Evolutionary conservation across 2,329 filamentous ascomycete genomes (phyloP).

Genomic region (Ophiostoma quercus): DNA sequence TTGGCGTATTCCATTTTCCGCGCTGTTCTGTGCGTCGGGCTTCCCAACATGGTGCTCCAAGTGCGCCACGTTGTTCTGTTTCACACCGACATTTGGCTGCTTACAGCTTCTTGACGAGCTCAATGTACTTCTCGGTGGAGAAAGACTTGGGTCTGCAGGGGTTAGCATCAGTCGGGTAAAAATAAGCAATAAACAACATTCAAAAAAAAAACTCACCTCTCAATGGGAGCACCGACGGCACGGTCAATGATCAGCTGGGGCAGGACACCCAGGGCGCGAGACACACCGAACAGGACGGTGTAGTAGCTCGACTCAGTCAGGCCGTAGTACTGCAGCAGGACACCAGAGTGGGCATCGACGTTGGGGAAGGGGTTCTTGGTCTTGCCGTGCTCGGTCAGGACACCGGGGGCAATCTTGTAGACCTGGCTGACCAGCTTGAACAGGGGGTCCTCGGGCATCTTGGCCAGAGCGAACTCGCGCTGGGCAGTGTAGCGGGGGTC

Average conservation of each 20-base stretch:
- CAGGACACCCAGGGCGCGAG: constrained; percentile 94
- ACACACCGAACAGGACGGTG: constrained; percentile 99
- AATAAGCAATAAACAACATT: background rate
- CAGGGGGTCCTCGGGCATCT: constrained; percentile 83
- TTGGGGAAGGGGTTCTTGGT: constrained; percentile 99
- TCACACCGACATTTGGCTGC: constrained; percentile 25
- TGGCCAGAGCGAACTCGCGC: constrained; percentile 80
- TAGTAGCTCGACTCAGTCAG: constrained; percentile 99
- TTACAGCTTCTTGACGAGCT: constrained; percentile 91
- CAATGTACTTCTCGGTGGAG: constrained; percentile 93
- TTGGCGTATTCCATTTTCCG: background rate
- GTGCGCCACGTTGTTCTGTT: constrained; percentile 6
- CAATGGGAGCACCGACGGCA: constrained; percentile 91
- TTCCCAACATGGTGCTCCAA: constrained; percentile 9
- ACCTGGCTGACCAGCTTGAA: constrained; percentile 99
- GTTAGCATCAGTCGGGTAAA: background rate
- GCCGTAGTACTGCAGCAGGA: constrained; percentile 99
- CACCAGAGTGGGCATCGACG: constrained; percentile 97
- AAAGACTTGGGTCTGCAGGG: constrained; percentile 77
- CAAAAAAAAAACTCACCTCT: constrained; percentile 51
- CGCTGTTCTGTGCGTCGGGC: constrained; percentile 10
- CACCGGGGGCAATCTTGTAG: constrained; percentile 98
- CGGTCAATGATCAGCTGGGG: constrained; percentile 99
- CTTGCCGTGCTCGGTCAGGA: constrained; percentile 99
- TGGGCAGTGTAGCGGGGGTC: constrained; percentile 98